Conservation (phyloP, 176 grass and related monocot species). For the Pontederia crassipes region DNA sequence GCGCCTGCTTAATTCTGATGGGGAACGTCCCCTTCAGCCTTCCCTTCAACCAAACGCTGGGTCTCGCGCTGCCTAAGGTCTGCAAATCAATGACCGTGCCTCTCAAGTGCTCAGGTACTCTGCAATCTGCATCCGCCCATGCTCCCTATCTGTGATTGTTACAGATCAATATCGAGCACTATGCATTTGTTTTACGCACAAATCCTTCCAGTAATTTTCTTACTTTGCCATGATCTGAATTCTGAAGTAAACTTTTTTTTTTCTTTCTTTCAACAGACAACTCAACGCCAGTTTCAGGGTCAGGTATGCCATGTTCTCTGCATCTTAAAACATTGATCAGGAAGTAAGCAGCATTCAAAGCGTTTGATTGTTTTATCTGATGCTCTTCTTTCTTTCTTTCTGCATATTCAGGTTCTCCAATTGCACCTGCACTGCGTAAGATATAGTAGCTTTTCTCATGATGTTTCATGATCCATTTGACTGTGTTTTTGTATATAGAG, state of each 20-base stretch:
- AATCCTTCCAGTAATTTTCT: not conserved
- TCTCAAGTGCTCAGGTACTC: constrained; percentile 48
- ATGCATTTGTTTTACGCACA: not conserved
- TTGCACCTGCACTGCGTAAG: constrained; percentile 41
- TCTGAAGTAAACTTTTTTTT: not conserved
- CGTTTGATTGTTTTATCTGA: not conserved
- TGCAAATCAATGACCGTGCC: constrained; percentile 53
- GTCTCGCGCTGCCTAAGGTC: constrained; percentile 36
- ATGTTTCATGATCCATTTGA: not conserved
- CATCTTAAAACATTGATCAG: not conserved
- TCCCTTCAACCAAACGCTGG: constrained; percentile 65
- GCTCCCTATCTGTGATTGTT: not conserved
- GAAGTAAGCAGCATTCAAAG: not conserved
- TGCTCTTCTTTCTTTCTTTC: too few species aligned
- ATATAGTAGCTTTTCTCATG: not conserved
- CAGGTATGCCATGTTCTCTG: constrained; percentile 17
- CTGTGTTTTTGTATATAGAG: too few species aligned
- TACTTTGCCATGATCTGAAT: not conserved
- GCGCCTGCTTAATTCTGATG: constrained; percentile 62
- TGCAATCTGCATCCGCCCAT: not conserved
- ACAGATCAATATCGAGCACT: not conserved
- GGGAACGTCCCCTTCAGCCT: constrained; percentile 58
- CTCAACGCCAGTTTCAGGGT: constrained; percentile 27
- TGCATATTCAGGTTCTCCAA: constrained; percentile 5
- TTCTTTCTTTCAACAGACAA: constrained; percentile 35